phyloP scores from a whole-genome alignment of 495 filamentous ascomycete species.

The Elasticomyces elasticus region DNA sequence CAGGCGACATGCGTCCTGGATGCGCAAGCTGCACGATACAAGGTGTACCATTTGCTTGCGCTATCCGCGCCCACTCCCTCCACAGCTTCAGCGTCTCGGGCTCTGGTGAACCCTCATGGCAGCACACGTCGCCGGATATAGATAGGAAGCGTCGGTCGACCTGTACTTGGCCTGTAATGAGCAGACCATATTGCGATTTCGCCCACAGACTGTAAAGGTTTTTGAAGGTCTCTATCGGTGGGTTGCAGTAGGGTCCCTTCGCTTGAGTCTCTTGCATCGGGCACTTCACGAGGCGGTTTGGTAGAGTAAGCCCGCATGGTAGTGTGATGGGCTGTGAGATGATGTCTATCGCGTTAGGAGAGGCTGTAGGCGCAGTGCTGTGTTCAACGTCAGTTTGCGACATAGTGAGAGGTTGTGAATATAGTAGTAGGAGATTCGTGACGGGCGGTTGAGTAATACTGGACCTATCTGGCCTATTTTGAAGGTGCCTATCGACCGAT shows the following conservation, averaged over 20 bases:
- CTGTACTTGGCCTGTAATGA: slow-evolving; percentile 22
- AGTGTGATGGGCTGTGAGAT: slow-evolving; percentile 7
- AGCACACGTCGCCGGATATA: slow-evolving; percentile 20
- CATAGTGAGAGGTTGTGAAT: too few species aligned
- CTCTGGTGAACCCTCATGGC: slow-evolving; percentile 13
- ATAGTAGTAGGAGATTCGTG: too few species aligned
- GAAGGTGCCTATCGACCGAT: too few species aligned
- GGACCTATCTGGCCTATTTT: too few species aligned
- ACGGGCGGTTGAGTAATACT: too few species aligned
- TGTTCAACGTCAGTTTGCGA: not conserved
- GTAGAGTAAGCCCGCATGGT: slow-evolving; percentile 12
- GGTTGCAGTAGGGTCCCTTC: slow-evolving; percentile 23
- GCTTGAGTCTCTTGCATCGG: slow-evolving; percentile 29
- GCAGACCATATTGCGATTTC: slow-evolving; percentile 15
- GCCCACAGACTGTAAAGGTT: slow-evolving; percentile 25
- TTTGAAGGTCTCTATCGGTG: slow-evolving; percentile 23
- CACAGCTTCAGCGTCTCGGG: slow-evolving; percentile 11
- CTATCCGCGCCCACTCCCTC: slow-evolving; percentile 21
- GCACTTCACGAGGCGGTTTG: slow-evolving; percentile 19
- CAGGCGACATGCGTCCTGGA: slow-evolving; percentile 22
- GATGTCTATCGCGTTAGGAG: slow-evolving; percentile 5
- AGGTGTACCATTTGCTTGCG: slow-evolving; percentile 17
- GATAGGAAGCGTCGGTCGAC: slow-evolving; percentile 19
- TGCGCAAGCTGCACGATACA: slow-evolving; percentile 25
- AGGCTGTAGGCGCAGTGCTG: not conserved